These are phyloP conservation scores for Acorus calamus DNA, from an alignment of 106 monocot species.

Conservation along the genomic window DNA sequence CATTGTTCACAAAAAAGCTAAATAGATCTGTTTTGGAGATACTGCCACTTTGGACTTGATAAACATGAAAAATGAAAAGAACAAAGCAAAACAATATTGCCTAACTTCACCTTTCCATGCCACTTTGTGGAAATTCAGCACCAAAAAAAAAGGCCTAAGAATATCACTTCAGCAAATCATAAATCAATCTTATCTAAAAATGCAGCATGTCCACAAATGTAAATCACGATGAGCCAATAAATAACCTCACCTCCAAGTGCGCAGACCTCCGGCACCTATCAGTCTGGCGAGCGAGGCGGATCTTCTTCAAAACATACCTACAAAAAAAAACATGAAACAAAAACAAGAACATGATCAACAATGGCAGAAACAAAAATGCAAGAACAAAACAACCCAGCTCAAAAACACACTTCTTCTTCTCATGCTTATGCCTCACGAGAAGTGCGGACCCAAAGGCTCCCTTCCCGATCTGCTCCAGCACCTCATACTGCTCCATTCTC, in stretches of 20 bases:
- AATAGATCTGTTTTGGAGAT: too few species aligned
- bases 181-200: not conserved
- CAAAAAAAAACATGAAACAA: slow-evolving; percentile 7
- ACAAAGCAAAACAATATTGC: too few species aligned
- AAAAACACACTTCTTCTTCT: slow-evolving; percentile 17
- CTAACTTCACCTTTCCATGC: too few species aligned
- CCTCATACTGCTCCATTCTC: slow-evolving; percentile 89
- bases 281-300: slow-evolving; percentile 92
- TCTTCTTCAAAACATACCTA: slow-evolving; percentile 99
- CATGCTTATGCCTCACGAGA: slow-evolving; percentile 77
- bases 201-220: not conserved
- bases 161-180: not conserved
- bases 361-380: not conserved
- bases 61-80: too few species aligned
- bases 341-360: not conserved
- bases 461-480: slow-evolving; percentile 98
- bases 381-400: not conserved
- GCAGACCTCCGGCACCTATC: slow-evolving; percentile 81
- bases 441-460: slow-evolving; percentile 95
- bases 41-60: too few species aligned
- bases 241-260: slow-evolving; percentile 58
- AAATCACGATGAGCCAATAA: not conserved
- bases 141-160: too few species aligned
- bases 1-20: too few species aligned
- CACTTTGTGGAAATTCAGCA: too few species aligned